Base-by-base conservation (phyloP, 1,139 yeast species). In the Hyphopichia burtonii region DNA sequence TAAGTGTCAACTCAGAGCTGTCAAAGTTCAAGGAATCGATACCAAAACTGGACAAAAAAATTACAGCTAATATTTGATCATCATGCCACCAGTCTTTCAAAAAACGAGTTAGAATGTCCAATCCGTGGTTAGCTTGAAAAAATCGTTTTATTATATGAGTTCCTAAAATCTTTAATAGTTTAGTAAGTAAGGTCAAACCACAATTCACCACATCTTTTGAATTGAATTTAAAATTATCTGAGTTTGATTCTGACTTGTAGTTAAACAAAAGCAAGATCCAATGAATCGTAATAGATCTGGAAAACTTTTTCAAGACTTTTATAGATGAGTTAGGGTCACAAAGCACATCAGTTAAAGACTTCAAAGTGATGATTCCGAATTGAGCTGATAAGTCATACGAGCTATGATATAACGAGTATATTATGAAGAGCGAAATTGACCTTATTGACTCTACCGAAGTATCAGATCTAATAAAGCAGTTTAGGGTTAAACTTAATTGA, bases 251-350 rank as follows among this genome's bases (percentile, higher is more conserved):
- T 2, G 46, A 34, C 15, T 68, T 66, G 37, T 52, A 59, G 35
- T 74, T 73, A 31, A 86, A 54, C 2, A 84, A 58, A 27, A 84
- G 60, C n/a, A 86, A 58, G 2, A 83, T 65, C 85, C 90, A 82
- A 55, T 83, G 85, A 3, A 82, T 71, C 1, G 87, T 78, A 6
- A 85, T 71, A 0, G 85, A 70, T 38, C 80, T 69, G 11, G 82
- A 72, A 36, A 84, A 66, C 48, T 75, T 77, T 51, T 74, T 68
- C 40, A 73, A 53, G 8, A 65, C 56, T 40, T 68, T 71, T 14
- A 68, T 59, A 0, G 69, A 61, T 0, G 71, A 60, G 9, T 52
- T 56, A 2, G 62, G 43, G 39, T 65, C 68, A 49, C 76, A 66
- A 23, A 63, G 40, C 15, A 61, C 59, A 9, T 60, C 60, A 1